A percentile compares a stretch with the other conserved stretches of the same genome.
Conservation (phyloP, 129 eudicot genomes). For the Silybum marianum region DNA sequence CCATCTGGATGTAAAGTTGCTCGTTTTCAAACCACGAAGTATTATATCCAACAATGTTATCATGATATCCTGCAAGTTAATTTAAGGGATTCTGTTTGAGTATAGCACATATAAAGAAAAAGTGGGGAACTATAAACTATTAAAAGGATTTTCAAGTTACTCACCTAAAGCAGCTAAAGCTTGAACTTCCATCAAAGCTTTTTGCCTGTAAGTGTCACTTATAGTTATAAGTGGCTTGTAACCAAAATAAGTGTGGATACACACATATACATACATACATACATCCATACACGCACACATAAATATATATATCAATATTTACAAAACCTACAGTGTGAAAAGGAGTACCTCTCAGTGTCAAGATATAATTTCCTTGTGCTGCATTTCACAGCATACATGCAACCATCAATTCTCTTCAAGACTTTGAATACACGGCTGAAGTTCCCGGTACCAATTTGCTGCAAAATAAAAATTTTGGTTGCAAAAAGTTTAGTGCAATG, state of each 20-base stretch:
- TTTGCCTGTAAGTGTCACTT: slow-evolving; percentile 52
- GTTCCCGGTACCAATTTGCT: slow-evolving; percentile 93
- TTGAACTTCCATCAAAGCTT: slow-evolving; percentile 98
- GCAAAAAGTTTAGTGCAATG: background rate
- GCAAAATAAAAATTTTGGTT: slow-evolving; percentile 9
- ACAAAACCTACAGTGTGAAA: slow-evolving; percentile 11
- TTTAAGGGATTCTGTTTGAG: background rate
- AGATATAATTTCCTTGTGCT: slow-evolving; percentile 60
- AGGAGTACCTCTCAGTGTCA: slow-evolving; percentile 68
- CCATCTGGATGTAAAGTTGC: slow-evolving; percentile 87
- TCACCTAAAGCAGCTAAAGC: slow-evolving; percentile 91
- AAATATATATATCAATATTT: background rate
- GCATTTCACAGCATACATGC: slow-evolving; percentile 88
- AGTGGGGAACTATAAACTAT: background rate
- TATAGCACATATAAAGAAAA: background rate
- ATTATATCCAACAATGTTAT: slow-evolving; percentile 75
- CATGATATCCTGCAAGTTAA: slow-evolving; percentile 71
- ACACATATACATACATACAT: background rate
- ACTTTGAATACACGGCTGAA: slow-evolving; percentile 83
- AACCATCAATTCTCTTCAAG: slow-evolving; percentile 87
- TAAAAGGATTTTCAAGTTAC: slow-evolving; percentile 8
- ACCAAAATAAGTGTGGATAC: background rate
- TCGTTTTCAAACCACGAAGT: slow-evolving; percentile 94
- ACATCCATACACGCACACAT: background rate
- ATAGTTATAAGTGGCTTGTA: slow-evolving; percentile 6